phyloP scores from a whole-genome alignment of 495 filamentous ascomycete species.

The Xylaria cubensis region DNA sequence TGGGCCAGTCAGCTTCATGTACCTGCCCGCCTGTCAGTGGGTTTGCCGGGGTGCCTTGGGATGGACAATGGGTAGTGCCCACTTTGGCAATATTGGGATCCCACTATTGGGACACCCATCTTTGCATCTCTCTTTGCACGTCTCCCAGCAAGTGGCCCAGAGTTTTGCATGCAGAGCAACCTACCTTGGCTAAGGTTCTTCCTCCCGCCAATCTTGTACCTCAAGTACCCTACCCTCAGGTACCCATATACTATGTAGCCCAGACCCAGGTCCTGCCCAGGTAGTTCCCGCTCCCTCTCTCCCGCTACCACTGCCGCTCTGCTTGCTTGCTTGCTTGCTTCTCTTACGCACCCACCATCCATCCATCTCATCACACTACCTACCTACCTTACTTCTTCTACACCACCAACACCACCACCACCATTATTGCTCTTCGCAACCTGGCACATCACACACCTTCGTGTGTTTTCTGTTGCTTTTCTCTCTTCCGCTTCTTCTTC shows the following conservation, averaged over 20 bases:
- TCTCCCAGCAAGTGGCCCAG: conserved; percentile 12
- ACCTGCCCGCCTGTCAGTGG: conserved; percentile 27
- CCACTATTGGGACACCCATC: conserved; percentile 43
- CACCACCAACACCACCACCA: conserved; percentile 17
- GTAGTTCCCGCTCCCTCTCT: conserved; percentile 34
- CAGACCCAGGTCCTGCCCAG: conserved; percentile 28
- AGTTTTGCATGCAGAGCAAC: conserved; percentile 21
- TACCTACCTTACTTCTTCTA: neutral
- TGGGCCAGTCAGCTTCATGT: conserved; percentile 31
- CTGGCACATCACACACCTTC: conserved; percentile 10
- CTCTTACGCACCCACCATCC: conserved; percentile 26
- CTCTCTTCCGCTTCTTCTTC: neutral
- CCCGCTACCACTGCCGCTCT: conserved; percentile 33
- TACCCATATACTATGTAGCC: conserved; percentile 19
- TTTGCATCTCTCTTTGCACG: conserved; percentile 26
- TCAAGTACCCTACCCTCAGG: neutral
- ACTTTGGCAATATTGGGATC: conserved; percentile 42
- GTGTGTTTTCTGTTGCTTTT: conserved; percentile 4
- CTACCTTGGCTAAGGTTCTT: conserved; percentile 23
- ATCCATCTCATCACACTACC: conserved; percentile 21
- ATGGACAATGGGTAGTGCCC: conserved; percentile 37
- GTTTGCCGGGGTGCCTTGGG: conserved; percentile 23
- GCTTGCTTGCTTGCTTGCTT: conserved; percentile 13
- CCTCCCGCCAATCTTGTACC: conserved; percentile 3
- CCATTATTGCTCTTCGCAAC: conserved; percentile 16